Conservation (phyloP, 2,329 filamentous ascomycete species). For the Monosporascus sp. region DNA sequence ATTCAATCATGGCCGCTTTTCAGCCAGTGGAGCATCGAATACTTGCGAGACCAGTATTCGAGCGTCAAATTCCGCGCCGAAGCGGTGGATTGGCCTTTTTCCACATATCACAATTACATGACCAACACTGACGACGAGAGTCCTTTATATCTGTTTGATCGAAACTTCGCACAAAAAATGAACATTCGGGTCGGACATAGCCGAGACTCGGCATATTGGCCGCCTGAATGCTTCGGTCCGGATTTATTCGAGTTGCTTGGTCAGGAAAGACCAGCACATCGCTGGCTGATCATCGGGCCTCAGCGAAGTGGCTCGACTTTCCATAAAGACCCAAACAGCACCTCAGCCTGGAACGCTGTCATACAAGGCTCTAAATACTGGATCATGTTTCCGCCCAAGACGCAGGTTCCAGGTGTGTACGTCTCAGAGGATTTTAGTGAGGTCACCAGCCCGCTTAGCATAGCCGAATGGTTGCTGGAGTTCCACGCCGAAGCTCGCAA, state of each 20-base stretch:
- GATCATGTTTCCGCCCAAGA: slow-evolving; percentile 90
- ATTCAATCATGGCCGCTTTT: slow-evolving; percentile 79
- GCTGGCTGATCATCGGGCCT: slow-evolving; percentile 90
- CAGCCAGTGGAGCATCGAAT: slow-evolving; percentile 66
- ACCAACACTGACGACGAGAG: slow-evolving; percentile 74
- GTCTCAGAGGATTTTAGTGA: slow-evolving; percentile 87
- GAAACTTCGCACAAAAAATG: slow-evolving; percentile 84
- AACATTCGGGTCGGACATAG: slow-evolving; percentile 54
- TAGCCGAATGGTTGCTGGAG: slow-evolving; percentile 90
- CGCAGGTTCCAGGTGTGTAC: slow-evolving; percentile 80
- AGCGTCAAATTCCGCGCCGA: slow-evolving; percentile 77
- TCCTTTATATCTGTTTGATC: slow-evolving; percentile 88
- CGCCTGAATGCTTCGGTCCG: slow-evolving; percentile 76
- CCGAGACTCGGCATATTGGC: slow-evolving; percentile 61
- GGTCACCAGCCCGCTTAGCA: slow-evolving; percentile 88
- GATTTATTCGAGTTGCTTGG: slow-evolving; percentile 81
- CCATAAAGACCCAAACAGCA: slow-evolving; percentile 74
- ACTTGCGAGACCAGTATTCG: slow-evolving; percentile 58
- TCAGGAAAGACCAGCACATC: slow-evolving; percentile 73
- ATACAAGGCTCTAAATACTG: slow-evolving; percentile 90
- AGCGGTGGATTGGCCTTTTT: slow-evolving; percentile 85
- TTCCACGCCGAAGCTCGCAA: slow-evolving; percentile 81
- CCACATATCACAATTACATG: slow-evolving; percentile 82
- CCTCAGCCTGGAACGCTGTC: slow-evolving; percentile 90
- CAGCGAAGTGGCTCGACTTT: slow-evolving; percentile 87